These are phyloP conservation scores for Pestalotiopsis sp. DNA, from an alignment of 2,329 filamentous ascomycete species.

Conservation along the genomic window DNA sequence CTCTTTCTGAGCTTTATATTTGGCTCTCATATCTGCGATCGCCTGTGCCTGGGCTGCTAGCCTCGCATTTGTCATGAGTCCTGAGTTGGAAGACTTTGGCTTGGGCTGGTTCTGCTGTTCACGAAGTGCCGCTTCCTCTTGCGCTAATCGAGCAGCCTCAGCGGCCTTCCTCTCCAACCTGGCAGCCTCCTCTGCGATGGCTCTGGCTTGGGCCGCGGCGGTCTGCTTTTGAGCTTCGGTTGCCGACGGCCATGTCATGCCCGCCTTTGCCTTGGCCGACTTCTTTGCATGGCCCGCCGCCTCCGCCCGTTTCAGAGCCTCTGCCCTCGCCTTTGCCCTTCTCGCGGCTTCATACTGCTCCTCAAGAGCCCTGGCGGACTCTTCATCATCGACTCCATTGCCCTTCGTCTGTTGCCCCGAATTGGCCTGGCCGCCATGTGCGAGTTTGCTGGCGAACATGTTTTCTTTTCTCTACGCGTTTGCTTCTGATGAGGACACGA, in stretches of 20 bases:
- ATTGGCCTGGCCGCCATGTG: not conserved
- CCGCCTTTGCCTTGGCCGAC: too few relatives aligned
- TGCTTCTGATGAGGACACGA: not conserved
- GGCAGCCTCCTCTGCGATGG: too few relatives aligned
- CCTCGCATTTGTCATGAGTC: not conserved
- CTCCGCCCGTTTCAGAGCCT: not conserved
- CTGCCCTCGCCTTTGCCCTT: not conserved
- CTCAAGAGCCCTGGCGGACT: not conserved
- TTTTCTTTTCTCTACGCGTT: not conserved
- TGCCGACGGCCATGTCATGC: too few relatives aligned
- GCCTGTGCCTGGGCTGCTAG: not conserved
- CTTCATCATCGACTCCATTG: not conserved
- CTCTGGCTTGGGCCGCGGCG: too few relatives aligned
- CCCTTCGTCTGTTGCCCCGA: not conserved
- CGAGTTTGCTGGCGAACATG: not conserved
- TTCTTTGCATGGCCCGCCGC: too few relatives aligned
- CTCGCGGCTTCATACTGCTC: not conserved
- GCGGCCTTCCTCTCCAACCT: too few relatives aligned
- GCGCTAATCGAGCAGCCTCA: too few relatives aligned
- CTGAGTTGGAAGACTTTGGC: not conserved
- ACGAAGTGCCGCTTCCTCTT: not conserved
- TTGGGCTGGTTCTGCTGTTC: not conserved
- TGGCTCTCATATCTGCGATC: not conserved
- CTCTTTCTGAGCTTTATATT: not conserved
- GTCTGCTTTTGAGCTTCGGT: too few relatives aligned